A percentile compares a stretch with the other conserved stretches of the same genome.
These are phyloP conservation scores for Noccaea caerulescens DNA, from an alignment of 345 rosid genomes.

Conservation along the genomic window DNA sequence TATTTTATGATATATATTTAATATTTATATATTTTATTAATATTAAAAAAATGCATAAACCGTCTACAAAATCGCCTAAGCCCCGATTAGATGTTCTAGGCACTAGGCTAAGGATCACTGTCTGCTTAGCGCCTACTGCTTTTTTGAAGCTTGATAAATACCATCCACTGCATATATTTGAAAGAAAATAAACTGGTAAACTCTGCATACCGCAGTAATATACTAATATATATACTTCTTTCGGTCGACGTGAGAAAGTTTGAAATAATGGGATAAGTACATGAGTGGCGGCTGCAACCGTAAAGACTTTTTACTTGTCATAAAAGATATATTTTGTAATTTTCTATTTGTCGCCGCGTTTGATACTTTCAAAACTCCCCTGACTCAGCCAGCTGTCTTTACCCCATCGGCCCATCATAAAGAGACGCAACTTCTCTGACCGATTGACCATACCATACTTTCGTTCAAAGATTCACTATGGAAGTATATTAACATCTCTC, in stretches of 20 bases:
- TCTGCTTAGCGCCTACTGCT: too few species aligned
- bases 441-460: not conserved
- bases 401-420: not conserved
- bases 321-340: slow-evolving; percentile 15
- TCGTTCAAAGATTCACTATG: not conserved
- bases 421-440: not conserved
- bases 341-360: slow-evolving; percentile 29
- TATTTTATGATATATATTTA: too few species aligned
- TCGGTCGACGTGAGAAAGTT: not conserved
- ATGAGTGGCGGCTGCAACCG: slow-evolving; percentile 22
- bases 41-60: too few species aligned
- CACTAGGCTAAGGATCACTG: too few species aligned
- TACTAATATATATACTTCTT: not conserved
- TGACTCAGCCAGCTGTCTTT: slow-evolving; percentile 6
- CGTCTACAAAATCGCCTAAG: too few species aligned
- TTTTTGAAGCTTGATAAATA: too few species aligned
- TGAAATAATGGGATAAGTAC: not conserved
- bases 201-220: too few species aligned
- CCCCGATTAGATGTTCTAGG: too few species aligned
- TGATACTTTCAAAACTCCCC: slow-evolving; percentile 10
- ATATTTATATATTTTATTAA: too few species aligned
- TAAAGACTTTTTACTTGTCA: not conserved
- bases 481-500: not conserved
- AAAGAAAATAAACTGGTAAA: too few species aligned
- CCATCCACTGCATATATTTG: too few species aligned